Percentiles rank a stretch among this genome's conserved stretches.
Evolutionary conservation across 208 protist genomes (phyloP).

Genomic region (Blastocrithidia nonstop): DNA sequence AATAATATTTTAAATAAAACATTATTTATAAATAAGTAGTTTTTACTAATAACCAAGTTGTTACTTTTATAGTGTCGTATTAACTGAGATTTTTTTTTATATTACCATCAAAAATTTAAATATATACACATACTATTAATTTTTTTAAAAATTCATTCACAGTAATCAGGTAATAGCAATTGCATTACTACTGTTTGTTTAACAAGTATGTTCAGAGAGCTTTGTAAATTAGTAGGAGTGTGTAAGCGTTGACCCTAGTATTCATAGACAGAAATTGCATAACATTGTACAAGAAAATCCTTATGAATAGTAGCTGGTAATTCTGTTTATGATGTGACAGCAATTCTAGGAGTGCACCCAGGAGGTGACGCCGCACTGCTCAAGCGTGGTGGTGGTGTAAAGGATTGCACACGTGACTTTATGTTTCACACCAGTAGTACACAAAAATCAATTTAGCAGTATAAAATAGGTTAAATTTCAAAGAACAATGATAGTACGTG

Average conservation of each 20-base stretch:
- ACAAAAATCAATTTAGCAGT: constrained; percentile 12
- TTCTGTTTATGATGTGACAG: constrained; percentile 63
- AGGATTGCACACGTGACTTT: constrained; percentile 43
- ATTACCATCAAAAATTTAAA: too few relatives aligned
- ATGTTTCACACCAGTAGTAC: constrained; percentile 37
- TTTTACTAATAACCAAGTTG: too few relatives aligned
- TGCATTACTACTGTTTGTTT: too few relatives aligned
- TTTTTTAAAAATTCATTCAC: too few relatives aligned
- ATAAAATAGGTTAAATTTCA: constrained; percentile 51
- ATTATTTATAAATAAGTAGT: too few relatives aligned
- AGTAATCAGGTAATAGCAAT: too few relatives aligned
- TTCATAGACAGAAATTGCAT: constrained; percentile 36
- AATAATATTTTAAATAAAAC: too few relatives aligned
- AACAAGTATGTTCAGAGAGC: too few relatives aligned
- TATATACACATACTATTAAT: too few relatives aligned
- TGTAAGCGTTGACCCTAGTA: constrained; percentile 25
- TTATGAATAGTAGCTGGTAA: constrained; percentile 50
- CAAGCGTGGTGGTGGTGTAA: constrained; percentile 43
- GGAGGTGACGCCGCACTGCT: constrained; percentile 45
- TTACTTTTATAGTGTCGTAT: too few relatives aligned
- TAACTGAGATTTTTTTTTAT: too few relatives aligned
- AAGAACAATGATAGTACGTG: too few relatives aligned
- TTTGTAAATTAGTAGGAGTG: constrained; percentile 22
- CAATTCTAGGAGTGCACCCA: constrained; percentile 33
- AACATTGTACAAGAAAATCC: constrained; percentile 31